Evolutionary conservation across 164 flowering plant genomes (phyloP).

Genomic region (Umbellularia californica): DNA sequence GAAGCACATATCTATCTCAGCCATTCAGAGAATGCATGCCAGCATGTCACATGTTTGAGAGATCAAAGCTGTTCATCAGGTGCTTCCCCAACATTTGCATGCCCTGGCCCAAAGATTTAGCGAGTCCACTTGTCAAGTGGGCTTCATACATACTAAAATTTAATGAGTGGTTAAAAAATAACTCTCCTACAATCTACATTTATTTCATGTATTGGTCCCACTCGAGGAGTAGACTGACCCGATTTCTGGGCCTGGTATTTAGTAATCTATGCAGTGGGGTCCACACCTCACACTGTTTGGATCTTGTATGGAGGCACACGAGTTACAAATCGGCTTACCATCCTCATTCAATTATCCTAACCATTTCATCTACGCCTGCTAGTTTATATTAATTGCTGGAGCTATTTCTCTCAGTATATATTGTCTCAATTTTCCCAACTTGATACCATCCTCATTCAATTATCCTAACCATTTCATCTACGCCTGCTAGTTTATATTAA

Average conservation of each 20-base stretch:
- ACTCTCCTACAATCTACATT: not conserved
- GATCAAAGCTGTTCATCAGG: not conserved
- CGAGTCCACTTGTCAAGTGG: not conserved
- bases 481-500: not conserved
- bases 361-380: not conserved
- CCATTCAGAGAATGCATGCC: not conserved
- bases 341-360: not conserved
- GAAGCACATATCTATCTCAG: not conserved
- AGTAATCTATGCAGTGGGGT: not conserved
- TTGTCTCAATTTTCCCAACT: not conserved
- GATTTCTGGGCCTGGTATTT: not conserved
- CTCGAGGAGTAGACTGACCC: not conserved
- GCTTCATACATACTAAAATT: not conserved
- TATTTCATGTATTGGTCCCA: not conserved
- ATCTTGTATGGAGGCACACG: not conserved
- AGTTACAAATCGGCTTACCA: not conserved
- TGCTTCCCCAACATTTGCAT: not conserved
- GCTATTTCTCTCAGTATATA: not conserved
- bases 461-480: not conserved
- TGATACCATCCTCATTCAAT: conserved; percentile 1
- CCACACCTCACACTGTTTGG: not conserved
- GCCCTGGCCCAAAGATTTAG: not conserved
- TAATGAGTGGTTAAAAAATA: not conserved
- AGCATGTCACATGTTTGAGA: not conserved
- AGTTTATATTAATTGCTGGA: not conserved